Base-by-base conservation (phyloP, 1,284 basidiomycete genomes). In the Tylopilus sp. region DNA sequence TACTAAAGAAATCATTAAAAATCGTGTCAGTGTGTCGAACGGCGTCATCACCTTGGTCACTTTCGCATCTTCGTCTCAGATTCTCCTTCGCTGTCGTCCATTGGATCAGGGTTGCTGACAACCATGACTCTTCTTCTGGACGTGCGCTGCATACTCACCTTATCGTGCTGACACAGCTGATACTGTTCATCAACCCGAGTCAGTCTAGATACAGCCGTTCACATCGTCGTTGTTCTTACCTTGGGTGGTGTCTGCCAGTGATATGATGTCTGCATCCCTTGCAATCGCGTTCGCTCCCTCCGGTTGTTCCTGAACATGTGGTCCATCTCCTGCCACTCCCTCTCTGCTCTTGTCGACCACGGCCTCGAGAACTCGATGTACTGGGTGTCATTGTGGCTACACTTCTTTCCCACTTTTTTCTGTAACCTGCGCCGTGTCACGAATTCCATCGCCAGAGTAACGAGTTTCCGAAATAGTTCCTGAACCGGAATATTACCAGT, bases 61-160 rank as follows among this genome's bases (percentile, higher is more conserved):
- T 44, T 55, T 45, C 50, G 41, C 37, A 35, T n/a, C 48, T 48
- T 50, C 48, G 58, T 31, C 1, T 68, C 61, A 10, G 51, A 38
- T 44, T 67, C 66, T 37, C 33, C 53, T 18, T 64, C 66, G 44
- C 64, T 57, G 21, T 68, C 61, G 28, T 58, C 63, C 10, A 52
- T 17, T 18, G 63, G 59, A 43, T 68, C 62, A 1, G 62, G 67
- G 44, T 65, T 69, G 21, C 41, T 68, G 30, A 65, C 48, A 39
- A 64, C 26, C 66, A 62, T 60, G 35, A 64, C 52, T 40, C 64
- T 57, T 50, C 64, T 60, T 48, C 28, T 61, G 11, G 46, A 40
- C 26, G 37, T 48, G 33, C 62, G 62, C 21, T 52, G 63, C 41
- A 57, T 18, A 24, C 50, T 50, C 34, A 12, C 36, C 14, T 50